A percentile compares a stretch with the other conserved stretches of the same genome.
Evolutionary conservation across 2,329 filamentous ascomycete genomes (phyloP).

Genomic region (Neonectria punicea): DNA sequence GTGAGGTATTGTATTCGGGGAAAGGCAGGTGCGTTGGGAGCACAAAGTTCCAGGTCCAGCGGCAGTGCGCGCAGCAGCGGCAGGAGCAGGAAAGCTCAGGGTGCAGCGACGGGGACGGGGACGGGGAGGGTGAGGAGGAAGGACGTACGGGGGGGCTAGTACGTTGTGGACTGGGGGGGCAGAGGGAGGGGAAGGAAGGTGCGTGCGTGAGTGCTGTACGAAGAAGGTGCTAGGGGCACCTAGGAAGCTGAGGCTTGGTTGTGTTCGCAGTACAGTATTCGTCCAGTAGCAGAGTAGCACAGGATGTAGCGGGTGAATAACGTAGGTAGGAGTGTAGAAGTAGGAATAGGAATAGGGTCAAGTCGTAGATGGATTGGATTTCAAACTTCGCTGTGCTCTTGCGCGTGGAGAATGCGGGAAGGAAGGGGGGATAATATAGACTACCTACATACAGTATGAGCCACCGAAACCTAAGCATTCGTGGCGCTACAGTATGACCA

Average conservation of each 20-base stretch:
- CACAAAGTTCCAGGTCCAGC: not conserved
- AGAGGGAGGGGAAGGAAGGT: conserved; percentile 1
- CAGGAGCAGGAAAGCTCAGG: not conserved
- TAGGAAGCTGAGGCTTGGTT: not conserved
- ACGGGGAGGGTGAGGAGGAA: conserved; percentile 1
- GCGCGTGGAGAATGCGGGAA: not conserved
- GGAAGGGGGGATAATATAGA: not conserved
- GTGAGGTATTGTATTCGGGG: not conserved
- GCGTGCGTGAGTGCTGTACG: not conserved
- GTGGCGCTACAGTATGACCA: not conserved
- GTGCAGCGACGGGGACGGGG: not conserved
- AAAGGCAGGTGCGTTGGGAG: not conserved
- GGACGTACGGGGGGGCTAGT: not conserved
- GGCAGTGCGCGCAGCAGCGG: not conserved
- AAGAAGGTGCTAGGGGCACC: not conserved
- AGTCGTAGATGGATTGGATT: not conserved
- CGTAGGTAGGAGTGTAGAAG: too few relatives aligned
- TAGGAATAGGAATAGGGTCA: not conserved
- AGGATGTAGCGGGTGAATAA: too few relatives aligned
- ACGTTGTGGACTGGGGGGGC: not conserved
- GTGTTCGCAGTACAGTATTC: not conserved
- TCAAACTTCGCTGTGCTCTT: not conserved
- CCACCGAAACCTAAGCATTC: not conserved
- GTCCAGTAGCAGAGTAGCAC: too few relatives aligned
- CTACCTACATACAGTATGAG: not conserved